Percentiles rank a stretch among this genome's conserved stretches.
These are phyloP conservation scores for Prinsepia uniflora DNA, from an alignment of 306 rosid genomes.

Conservation along the genomic window DNA sequence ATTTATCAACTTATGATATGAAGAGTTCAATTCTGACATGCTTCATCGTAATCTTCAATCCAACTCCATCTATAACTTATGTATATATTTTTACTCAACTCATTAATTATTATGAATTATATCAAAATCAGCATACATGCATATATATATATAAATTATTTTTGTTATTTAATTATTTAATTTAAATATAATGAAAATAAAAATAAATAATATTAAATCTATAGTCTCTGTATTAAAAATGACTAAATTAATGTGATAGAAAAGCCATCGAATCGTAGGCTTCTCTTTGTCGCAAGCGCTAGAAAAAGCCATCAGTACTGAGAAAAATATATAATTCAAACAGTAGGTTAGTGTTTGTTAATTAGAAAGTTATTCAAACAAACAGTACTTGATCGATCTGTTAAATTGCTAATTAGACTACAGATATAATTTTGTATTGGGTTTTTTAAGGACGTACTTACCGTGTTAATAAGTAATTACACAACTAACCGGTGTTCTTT, in stretches of 20 bases:
- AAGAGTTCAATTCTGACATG: neutral
- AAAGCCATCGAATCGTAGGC: slow-evolving; percentile 23
- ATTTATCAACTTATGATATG: neutral
- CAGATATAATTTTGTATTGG: neutral
- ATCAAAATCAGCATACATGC: too few species aligned
- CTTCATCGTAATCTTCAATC: slow-evolving; percentile 23
- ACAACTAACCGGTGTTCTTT: neutral
- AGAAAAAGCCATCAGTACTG: slow-evolving; percentile 27
- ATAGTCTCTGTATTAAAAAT: neutral
- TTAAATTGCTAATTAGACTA: neutral
- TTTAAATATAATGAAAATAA: too few species aligned
- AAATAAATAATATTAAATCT: too few species aligned
- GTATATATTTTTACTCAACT: too few species aligned
- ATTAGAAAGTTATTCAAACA: neutral
- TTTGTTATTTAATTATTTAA: too few species aligned
- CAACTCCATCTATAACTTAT: slow-evolving; percentile 19
- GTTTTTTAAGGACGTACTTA: neutral
- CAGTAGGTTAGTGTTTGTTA: slow-evolving; percentile 1
- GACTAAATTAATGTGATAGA: slow-evolving; percentile 9
- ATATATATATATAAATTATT: too few species aligned
- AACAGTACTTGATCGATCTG: slow-evolving; percentile 5
- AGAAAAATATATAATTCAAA: slow-evolving; percentile 46
- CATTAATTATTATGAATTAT: too few species aligned
- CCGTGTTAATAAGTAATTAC: neutral
- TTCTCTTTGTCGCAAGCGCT: slow-evolving; percentile 17